Conservation (phyloP, 768 basidiomycete genomes). For the Russula ochroleuca region DNA sequence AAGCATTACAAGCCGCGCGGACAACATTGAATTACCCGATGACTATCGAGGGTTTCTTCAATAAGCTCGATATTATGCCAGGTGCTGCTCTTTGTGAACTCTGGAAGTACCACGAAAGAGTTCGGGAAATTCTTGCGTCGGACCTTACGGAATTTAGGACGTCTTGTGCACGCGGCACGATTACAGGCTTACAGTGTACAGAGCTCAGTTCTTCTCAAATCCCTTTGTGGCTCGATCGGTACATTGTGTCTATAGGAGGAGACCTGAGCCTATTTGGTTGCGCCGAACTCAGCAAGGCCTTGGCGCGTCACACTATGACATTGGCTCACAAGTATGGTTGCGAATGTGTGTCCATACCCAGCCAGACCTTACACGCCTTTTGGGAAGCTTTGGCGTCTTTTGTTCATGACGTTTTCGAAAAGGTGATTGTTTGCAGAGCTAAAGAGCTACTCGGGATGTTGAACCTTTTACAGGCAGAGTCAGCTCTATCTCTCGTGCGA, state of each 20-base stretch:
- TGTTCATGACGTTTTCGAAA: neutral
- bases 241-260: neutral
- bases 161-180: neutral
- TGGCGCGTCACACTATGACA: neutral
- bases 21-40: neutral
- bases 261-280: neutral
- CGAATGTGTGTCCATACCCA: neutral
- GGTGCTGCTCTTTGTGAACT: slow-evolving; percentile 8
- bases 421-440: neutral
- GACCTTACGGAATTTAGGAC: neutral
- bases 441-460: too few relatives aligned
- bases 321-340: neutral
- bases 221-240: neutral
- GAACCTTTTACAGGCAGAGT: slow-evolving; percentile 2
- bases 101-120: slow-evolving; percentile 14
- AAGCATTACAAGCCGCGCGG: neutral
- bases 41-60: neutral
- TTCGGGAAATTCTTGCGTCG: neutral
- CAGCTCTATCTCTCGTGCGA: neutral
- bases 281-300: neutral
- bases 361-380: neutral
- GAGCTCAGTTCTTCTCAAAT: neutral
- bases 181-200: neutral
- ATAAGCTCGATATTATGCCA: neutral
- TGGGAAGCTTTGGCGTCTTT: neutral